Evolutionary conservation across 2,329 filamentous ascomycete species (phyloP), one percentile per base, ranked within the genome.

Genomic region (Pochonia chlamydosporia): DNA sequence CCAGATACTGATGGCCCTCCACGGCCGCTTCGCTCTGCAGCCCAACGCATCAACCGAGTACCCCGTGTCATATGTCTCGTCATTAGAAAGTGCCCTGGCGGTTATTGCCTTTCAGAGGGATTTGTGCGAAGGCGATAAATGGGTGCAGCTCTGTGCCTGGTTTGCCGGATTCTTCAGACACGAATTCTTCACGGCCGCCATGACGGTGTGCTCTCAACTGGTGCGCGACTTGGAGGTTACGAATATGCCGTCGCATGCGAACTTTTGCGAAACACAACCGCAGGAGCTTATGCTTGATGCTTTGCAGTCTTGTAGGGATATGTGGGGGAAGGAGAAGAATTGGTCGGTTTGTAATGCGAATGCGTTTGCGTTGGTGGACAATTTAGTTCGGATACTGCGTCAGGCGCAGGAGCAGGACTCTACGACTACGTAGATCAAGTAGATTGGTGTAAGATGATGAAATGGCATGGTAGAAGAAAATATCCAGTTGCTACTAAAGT

Each of bases 251-350:
- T 41, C 24, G 47, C 35, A 14, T 42, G 30, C 14, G 6, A 13
- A 18, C 36, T 21, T 18, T 18, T 40, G 36, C 18, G 40, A 43
- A 23, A 33, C 43, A 18, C 47, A 26, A 37, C 44, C 50, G 8
- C 47, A 31, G 28, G 43, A 45, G 39, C 47, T 52, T 28, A 47
- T 52, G 40, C 43, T 52, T 11, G 50, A 50, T 21, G 50, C 50
- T 24, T 44, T 52, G 47, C 48, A 48, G 44, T 44, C 40, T 24
- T 52, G 50, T 23, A 44, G 47, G 24, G 48, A 52, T n/a, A 37
- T 52, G 16, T 52, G 49, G 49, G 47, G 47, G 20, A 28, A 40
- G 20, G 49, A 52, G 36, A 47, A 37, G 37, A 40, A 44, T 9
- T 30, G 30, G 16, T 49, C 49, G 5, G 39, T 49, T 3, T 49